Conservation (phyloP, 2,329 filamentous ascomycete species). For the Didymellaceae sp. region DNA sequence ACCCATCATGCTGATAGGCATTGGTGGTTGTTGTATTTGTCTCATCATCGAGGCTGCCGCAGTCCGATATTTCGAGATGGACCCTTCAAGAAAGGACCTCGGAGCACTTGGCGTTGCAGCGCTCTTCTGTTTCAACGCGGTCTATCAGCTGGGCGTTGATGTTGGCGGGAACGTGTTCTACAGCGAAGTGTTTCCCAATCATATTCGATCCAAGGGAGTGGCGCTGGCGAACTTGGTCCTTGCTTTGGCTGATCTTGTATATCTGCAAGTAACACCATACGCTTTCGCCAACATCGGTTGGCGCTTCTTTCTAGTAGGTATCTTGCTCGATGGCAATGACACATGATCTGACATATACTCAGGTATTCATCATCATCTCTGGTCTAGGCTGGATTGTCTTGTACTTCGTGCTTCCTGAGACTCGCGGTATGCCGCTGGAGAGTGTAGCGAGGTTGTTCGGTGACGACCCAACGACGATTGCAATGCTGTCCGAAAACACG, state of each 20-base stretch:
- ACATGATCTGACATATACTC: not conserved
- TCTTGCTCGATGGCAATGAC: not conserved
- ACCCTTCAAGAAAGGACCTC: not conserved
- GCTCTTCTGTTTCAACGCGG: slow-evolving; percentile 29
- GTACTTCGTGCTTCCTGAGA: not conserved
- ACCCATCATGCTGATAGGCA: slow-evolving; percentile 31
- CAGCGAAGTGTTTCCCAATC: slow-evolving; percentile 28
- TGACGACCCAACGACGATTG: not conserved
- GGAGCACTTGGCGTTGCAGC: slow-evolving; percentile 9
- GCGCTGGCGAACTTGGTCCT: not conserved
- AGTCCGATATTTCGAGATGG: not conserved
- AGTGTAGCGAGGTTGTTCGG: slow-evolving; percentile 2
- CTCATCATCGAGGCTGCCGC: slow-evolving; percentile 31
- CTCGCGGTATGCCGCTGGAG: not conserved
- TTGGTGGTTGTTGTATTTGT: slow-evolving; percentile 29
- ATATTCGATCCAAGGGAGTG: slow-evolving; percentile 35
- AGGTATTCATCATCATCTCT: slow-evolving; percentile 31
- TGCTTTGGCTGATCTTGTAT: slow-evolving; percentile 13
- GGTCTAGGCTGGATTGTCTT: slow-evolving; percentile 1
- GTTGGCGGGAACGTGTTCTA: slow-evolving; percentile 31
- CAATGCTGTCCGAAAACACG: not conserved
- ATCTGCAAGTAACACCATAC: slow-evolving; percentile 35
- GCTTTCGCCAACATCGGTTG: slow-evolving; percentile 43
- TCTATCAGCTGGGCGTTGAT: slow-evolving; percentile 33
- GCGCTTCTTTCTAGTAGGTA: slow-evolving; percentile 38